phyloP scores from a whole-genome alignment of 768 basidiomycete genomes.

The Russula ochroleuca region DNA sequence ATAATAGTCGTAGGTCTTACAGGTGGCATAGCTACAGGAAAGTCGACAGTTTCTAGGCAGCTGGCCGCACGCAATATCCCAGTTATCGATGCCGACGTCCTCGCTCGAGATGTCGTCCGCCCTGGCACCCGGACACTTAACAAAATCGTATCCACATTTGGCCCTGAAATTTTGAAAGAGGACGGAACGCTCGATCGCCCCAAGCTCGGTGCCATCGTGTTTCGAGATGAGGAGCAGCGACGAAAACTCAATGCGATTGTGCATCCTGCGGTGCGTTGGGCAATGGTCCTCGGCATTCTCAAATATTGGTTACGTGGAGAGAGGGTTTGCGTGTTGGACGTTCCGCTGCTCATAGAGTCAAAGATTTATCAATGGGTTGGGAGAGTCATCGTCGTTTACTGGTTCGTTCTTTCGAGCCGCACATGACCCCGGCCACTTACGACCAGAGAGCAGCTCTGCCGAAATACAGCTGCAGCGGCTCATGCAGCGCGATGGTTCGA shows the following conservation, averaged over 20 bases:
- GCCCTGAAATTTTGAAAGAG: slow-evolving; percentile 55
- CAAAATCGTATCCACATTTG: slow-evolving; percentile 68
- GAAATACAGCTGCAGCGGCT: slow-evolving; percentile 82
- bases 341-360: slow-evolving; percentile 88
- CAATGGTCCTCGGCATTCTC: slow-evolving; percentile 67
- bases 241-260: slow-evolving; percentile 76
- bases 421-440: background rate
- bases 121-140: slow-evolving; percentile 74
- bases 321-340: slow-evolving; percentile 79
- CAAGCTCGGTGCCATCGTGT: slow-evolving; percentile 80
- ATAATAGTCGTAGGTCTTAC: slow-evolving; percentile 96
- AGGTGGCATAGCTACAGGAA: slow-evolving; percentile 94
- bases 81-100: slow-evolving; percentile 88
- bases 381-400: slow-evolving; percentile 84
- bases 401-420: slow-evolving; percentile 47
- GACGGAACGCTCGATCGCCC: slow-evolving; percentile 78
- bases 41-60: slow-evolving; percentile 83
- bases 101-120: slow-evolving; percentile 80
- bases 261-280: slow-evolving; percentile 83
- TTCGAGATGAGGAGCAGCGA: slow-evolving; percentile 69
- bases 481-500: slow-evolving; percentile 66
- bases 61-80: slow-evolving; percentile 64
- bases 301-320: slow-evolving; percentile 73
- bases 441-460: slow-evolving; percentile 52
- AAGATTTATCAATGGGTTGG: slow-evolving; percentile 82